These are phyloP conservation scores for Yamadazyma siamensis DNA, from an alignment of 1,139 yeast genomes.

Conservation along the genomic window DNA sequence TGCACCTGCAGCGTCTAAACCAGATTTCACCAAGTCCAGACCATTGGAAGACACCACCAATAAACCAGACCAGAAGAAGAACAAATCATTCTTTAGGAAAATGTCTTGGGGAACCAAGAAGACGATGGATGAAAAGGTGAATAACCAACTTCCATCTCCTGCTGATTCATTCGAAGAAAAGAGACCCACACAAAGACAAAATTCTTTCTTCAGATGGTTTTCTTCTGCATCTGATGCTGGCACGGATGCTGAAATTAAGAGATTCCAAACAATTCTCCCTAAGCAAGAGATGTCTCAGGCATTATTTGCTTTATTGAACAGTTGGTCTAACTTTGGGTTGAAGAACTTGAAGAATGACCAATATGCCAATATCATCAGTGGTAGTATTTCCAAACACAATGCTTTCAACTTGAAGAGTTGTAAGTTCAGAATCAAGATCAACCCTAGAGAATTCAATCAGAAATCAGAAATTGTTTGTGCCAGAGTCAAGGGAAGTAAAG, in stretches of 20 bases:
- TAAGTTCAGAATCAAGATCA: conserved; percentile 55
- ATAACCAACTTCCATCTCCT: conserved; percentile 37
- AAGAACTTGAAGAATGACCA: conserved; percentile 51
- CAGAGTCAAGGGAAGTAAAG: conserved; percentile 42
- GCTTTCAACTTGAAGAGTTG: conserved; percentile 63
- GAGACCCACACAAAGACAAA: conserved; percentile 21
- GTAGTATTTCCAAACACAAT: conserved; percentile 59
- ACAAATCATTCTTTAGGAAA: conserved; percentile 58
- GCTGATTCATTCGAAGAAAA: conserved; percentile 36
- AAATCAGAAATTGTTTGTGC: conserved; percentile 47
- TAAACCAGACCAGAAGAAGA: conserved; percentile 31
- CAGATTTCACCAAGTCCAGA: conserved; percentile 7
- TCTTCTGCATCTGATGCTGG: conserved; percentile 20
- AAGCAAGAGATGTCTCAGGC: conserved; percentile 63
- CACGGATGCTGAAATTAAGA: conserved; percentile 30
- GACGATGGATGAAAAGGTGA: conserved; percentile 19
- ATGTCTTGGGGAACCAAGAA: conserved; percentile 55
- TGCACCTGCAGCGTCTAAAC: conserved; percentile 9
- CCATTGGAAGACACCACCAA: conserved; percentile 21
- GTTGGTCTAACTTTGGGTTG: conserved; percentile 73
- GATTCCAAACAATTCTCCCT: conserved; percentile 43
- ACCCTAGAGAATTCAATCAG: conserved; percentile 36
- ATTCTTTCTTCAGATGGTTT: conserved; percentile 44
- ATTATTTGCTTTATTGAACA: conserved; percentile 54
- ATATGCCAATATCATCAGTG: conserved; percentile 46